These are phyloP conservation scores for Aspergillus sp. DNA, from an alignment of 2,329 filamentous ascomycete species.

Conservation along the genomic window DNA sequence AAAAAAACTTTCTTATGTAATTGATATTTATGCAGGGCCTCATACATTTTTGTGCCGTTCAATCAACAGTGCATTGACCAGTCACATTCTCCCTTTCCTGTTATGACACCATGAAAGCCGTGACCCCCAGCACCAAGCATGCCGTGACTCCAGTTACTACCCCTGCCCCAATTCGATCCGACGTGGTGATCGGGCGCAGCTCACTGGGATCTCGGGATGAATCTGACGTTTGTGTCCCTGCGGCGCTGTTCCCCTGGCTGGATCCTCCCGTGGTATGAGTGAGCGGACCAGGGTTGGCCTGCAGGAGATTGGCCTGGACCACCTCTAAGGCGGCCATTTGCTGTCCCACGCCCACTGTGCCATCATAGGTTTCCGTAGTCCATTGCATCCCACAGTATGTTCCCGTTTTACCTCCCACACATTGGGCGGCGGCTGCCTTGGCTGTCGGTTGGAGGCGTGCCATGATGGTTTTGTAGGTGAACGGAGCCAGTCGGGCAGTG, in stretches of 20 bases:
- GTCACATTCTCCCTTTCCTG: background rate
- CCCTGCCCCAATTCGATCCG: slow-evolving; percentile 31
- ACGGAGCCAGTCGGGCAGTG: slow-evolving; percentile 60
- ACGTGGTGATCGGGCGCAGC: slow-evolving; percentile 27
- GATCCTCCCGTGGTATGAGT: slow-evolving; percentile 58
- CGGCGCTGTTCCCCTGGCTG: slow-evolving; percentile 46
- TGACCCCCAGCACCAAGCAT: slow-evolving; percentile 16
- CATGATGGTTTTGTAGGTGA: slow-evolving; percentile 53
- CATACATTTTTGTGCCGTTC: background rate
- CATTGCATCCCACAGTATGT: slow-evolving; percentile 45
- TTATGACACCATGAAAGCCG: background rate
- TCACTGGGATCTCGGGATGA: slow-evolving; percentile 22
- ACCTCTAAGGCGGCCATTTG: slow-evolving; percentile 54
- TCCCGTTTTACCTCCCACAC: slow-evolving; percentile 32
- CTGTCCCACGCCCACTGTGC: slow-evolving; percentile 38
- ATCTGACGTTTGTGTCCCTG: slow-evolving; percentile 30
- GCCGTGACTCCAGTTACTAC: slow-evolving; percentile 34
- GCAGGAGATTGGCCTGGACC: slow-evolving; percentile 57
- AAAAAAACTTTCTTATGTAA: too few species aligned
- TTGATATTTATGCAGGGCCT: background rate
- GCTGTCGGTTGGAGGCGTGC: slow-evolving; percentile 58
- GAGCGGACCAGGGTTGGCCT: slow-evolving; percentile 43
- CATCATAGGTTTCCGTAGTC: slow-evolving; percentile 36
- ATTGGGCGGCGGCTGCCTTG: slow-evolving; percentile 50
- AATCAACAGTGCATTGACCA: background rate